These are phyloP conservation scores for Leishmania guyanensis DNA, from an alignment of 208 protist species.

Conservation along the genomic window DNA sequence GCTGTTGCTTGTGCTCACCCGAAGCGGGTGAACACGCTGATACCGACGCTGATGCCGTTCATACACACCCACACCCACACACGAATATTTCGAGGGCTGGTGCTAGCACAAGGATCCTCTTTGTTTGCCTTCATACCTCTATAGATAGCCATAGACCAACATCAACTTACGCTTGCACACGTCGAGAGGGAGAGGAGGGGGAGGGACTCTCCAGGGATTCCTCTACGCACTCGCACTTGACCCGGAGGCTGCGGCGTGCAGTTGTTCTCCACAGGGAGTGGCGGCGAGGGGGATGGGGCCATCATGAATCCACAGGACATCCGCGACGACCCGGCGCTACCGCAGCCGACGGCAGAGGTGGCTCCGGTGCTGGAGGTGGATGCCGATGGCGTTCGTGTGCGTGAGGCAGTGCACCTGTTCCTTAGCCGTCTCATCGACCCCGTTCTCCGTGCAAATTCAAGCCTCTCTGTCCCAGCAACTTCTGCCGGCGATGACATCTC, in stretches of 20 bases:
- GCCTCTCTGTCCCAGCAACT: constrained; percentile 4
- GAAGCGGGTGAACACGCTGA: background rate
- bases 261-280: background rate
- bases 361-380: constrained; percentile 67
- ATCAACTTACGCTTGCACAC: background rate
- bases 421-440: constrained; percentile 80
- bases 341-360: constrained; percentile 46
- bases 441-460: constrained; percentile 27
- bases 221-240: background rate
- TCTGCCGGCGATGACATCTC: background rate
- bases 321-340: constrained; percentile 58
- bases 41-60: background rate
- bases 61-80: background rate
- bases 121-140: background rate
- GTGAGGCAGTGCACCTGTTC: constrained; percentile 80
- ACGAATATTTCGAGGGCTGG: background rate
- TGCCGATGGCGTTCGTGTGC: constrained; percentile 69
- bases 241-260: background rate
- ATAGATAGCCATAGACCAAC: background rate
- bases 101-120: background rate
- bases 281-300: background rate
- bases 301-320: constrained; percentile 56
- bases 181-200: background rate
- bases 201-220: background rate
- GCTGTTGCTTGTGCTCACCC: background rate